phyloP scores from a whole-genome alignment of 179 eudicot species.

The Corrigiola litoralis region DNA sequence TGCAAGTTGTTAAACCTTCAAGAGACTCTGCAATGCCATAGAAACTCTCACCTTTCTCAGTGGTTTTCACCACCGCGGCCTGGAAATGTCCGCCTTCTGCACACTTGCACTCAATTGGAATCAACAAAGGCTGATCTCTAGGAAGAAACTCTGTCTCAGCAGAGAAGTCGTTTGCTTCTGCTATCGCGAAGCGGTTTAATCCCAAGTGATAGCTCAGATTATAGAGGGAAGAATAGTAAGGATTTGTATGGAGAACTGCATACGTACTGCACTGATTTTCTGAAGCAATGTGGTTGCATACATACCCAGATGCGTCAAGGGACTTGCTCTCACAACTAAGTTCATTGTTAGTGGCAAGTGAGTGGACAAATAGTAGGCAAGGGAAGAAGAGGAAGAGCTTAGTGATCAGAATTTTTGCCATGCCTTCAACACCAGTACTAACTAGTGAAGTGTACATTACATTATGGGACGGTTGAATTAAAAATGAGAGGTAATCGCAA shows the following conservation, averaged over 20 bases:
- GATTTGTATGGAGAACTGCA: constrained; percentile 45
- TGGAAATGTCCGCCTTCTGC: constrained; percentile 25
- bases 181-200: constrained; percentile 31
- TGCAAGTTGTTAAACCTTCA: constrained; percentile 59
- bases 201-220: constrained; percentile 51
- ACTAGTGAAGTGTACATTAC: background rate
- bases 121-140: constrained; percentile 35
- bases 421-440: constrained; percentile 8
- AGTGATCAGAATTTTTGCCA: constrained; percentile 18
- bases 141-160: constrained; percentile 38
- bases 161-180: constrained; percentile 44
- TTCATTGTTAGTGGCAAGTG: constrained; percentile 13
- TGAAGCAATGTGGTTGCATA: constrained; percentile 21
- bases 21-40: constrained; percentile 40
- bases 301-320: constrained; percentile 20
- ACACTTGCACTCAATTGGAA: constrained; percentile 59
- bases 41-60: constrained; percentile 46
- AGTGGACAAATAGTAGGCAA: constrained; percentile 4
- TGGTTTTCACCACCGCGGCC: constrained; percentile 35
- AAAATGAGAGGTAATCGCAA: background rate
- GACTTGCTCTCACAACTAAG: constrained; percentile 30
- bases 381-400: constrained; percentile 7
- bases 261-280: constrained; percentile 40
- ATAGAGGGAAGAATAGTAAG: constrained; percentile 41
- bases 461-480: background rate